Percentiles rank a stretch among this genome's conserved stretches.
Conservation (phyloP, 2,329 filamentous ascomycete species). For the Tetracladium maxilliforme region DNA sequence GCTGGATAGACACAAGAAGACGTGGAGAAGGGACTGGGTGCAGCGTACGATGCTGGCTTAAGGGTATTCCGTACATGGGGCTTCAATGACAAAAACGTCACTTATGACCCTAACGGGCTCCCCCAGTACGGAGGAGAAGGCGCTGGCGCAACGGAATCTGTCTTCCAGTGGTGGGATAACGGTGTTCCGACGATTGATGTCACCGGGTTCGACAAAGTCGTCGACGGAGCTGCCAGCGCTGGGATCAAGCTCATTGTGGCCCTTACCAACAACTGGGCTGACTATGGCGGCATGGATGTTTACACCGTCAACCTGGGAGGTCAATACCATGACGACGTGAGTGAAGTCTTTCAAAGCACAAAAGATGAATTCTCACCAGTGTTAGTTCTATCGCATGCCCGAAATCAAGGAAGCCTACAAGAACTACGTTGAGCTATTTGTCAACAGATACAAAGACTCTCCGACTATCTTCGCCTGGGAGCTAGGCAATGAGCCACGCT, state of each 20-base stretch:
- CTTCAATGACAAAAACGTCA: constrained; percentile 40
- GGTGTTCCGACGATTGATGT: constrained; percentile 28
- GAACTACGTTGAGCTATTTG: constrained; percentile 30
- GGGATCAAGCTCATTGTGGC: constrained; percentile 37
- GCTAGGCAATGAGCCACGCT: constrained; percentile 35
- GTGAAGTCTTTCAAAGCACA: constrained; percentile 5
- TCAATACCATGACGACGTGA: constrained; percentile 31
- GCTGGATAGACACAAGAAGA: constrained; percentile 26
- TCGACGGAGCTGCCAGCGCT: constrained; percentile 29
- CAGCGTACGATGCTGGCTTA: constrained; percentile 27
- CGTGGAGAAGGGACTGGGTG: constrained; percentile 26
- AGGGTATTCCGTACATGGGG: constrained; percentile 41
- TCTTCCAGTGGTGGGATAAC: constrained; percentile 30
- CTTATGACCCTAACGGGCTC: constrained; percentile 25
- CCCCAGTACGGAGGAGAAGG: constrained; percentile 35
- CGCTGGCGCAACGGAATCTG: constrained; percentile 24
- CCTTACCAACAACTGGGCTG: constrained; percentile 43
- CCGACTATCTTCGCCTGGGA: constrained; percentile 38
- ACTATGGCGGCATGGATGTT: constrained; percentile 44
- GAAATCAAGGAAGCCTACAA: constrained; percentile 34
- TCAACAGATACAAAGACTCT: constrained; percentile 30
- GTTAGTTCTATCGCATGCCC: constrained; percentile 30
- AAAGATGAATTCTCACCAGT: neutral
- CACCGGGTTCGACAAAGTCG: constrained; percentile 33
- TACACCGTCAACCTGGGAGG: constrained; percentile 40